Evolutionary conservation across 148 eudicot genomes (phyloP).

Genomic region (Linanthus parryae): DNA sequence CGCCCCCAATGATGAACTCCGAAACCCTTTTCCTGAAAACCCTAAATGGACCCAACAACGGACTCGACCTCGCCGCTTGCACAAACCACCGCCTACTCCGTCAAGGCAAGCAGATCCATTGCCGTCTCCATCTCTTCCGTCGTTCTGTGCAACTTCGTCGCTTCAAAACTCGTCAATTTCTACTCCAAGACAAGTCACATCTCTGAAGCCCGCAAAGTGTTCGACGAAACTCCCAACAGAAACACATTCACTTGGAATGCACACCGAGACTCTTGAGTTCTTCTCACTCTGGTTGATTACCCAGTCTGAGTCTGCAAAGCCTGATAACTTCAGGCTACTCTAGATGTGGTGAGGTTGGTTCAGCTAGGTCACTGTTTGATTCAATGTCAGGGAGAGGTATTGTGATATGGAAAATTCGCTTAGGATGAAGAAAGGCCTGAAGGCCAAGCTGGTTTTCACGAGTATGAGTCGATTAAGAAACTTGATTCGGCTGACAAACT

Average conservation of each 20-base stretch:
- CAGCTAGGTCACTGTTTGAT: constrained; percentile 48
- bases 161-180: constrained; percentile 50
- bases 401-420: constrained; percentile 68
- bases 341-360: constrained; percentile 46
- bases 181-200: constrained; percentile 31
- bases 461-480: constrained; percentile 17
- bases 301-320: too few species aligned
- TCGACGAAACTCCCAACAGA: constrained; percentile 47
- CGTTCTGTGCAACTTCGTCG: constrained; percentile 29
- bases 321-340: constrained; percentile 49
- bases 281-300: too few species aligned
- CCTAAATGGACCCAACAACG: constrained; percentile 10
- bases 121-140: constrained; percentile 34
- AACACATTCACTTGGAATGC: constrained; percentile 55
- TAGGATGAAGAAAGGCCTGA: constrained; percentile 43
- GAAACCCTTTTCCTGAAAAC: constrained; percentile 10
- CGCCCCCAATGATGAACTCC: too few species aligned
- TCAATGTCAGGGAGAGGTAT: constrained; percentile 36
- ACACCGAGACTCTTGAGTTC: constrained; percentile 20
- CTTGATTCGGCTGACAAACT: constrained; percentile 43
- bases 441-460: constrained; percentile 35
- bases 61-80: constrained; percentile 40
- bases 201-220: constrained; percentile 43
- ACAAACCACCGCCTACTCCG: constrained; percentile 37
- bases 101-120: constrained; percentile 49